These are phyloP conservation scores for Coemansia sp. DNA, from an alignment of 192 early-diverging fungal species.

Conservation along the genomic window DNA sequence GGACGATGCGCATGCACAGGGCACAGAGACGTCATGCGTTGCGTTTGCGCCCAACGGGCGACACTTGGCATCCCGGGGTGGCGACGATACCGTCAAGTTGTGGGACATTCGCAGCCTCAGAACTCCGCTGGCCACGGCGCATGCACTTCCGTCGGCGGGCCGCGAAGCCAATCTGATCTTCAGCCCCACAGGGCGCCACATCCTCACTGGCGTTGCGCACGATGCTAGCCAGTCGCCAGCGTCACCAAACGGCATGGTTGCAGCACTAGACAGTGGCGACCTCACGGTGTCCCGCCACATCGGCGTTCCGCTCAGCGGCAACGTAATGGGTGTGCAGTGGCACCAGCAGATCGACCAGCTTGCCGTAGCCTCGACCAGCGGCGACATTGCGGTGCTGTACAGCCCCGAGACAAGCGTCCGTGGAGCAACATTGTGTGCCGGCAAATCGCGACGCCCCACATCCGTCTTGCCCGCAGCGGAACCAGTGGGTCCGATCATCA, in stretches of 20 bases:
- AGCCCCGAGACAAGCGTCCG: conserved; percentile 63
- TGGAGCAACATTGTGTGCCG: conserved; percentile 72
- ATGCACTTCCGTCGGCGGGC: conserved; percentile 63
- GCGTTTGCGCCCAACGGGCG: conserved; percentile 66
- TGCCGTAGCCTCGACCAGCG: conserved; percentile 73
- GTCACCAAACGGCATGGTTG: conserved; percentile 7
- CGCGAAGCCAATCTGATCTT: conserved; percentile 81
- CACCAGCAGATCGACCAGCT: conserved; percentile 88
- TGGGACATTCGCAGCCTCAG: conserved; percentile 76
- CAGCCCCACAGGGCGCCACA: conserved; percentile 74
- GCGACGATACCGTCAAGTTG: conserved; percentile 87
- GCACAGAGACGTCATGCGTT: conserved; percentile 69
- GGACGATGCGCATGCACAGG: conserved; percentile 68
- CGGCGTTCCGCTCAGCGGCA: conserved; percentile 10
- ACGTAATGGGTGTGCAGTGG: conserved; percentile 80
- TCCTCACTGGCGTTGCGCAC: conserved; percentile 67
- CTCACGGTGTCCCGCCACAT: conserved; percentile 7
- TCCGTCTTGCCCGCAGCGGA: background rate
- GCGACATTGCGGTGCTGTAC: conserved; percentile 75
- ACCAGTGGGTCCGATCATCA: conserved; percentile 68
- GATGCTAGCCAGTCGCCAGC: no score
- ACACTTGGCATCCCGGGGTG: conserved; percentile 72
- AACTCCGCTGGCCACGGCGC: conserved; percentile 59
- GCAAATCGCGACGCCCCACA: conserved; percentile 35
- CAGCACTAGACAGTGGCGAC: conserved; percentile 13